Evolutionary conservation across 257 asterid species (phyloP).

Genomic region (Pogostemon cablin): DNA sequence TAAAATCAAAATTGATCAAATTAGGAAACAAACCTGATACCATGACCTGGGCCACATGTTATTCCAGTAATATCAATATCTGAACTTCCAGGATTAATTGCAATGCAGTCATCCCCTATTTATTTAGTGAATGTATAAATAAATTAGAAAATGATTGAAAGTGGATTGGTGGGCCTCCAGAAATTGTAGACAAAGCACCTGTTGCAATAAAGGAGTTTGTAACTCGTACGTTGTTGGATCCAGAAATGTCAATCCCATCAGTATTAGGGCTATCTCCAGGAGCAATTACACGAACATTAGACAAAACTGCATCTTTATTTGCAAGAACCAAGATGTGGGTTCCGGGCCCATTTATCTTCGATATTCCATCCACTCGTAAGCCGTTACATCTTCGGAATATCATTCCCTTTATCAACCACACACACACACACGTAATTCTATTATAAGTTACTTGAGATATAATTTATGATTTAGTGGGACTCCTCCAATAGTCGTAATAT

Average conservation of each 20-base stretch:
- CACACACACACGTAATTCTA: no score
- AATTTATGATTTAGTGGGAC: no score
- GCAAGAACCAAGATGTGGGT: slow-evolving; percentile 52
- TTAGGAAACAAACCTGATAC: slow-evolving; percentile 52
- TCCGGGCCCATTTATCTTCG: slow-evolving; percentile 54
- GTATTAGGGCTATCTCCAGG: slow-evolving; percentile 72
- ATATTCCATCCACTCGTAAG: slow-evolving; percentile 49
- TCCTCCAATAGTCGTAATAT: no score
- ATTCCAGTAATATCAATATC: slow-evolving; percentile 46
- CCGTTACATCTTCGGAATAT: slow-evolving; percentile 55
- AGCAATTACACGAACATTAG: slow-evolving; percentile 53
- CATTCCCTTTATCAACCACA: slow-evolving; percentile 42
- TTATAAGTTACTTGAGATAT: no score
- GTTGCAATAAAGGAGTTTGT: slow-evolving; percentile 56
- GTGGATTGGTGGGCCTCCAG: no score
- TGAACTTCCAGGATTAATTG: slow-evolving; percentile 62
- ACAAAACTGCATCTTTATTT: slow-evolving; percentile 39
- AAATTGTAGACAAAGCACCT: slow-evolving; percentile 29
- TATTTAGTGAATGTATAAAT: background rate
- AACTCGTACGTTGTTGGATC: slow-evolving; percentile 45
- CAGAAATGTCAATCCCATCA: slow-evolving; percentile 57
- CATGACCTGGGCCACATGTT: slow-evolving; percentile 77
- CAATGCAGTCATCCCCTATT: slow-evolving; percentile 74
- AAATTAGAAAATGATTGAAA: background rate
- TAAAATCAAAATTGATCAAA: background rate